phyloP scores from a whole-genome alignment of 1,284 basidiomycete species.

The Heterobasidion irregulare region DNA sequence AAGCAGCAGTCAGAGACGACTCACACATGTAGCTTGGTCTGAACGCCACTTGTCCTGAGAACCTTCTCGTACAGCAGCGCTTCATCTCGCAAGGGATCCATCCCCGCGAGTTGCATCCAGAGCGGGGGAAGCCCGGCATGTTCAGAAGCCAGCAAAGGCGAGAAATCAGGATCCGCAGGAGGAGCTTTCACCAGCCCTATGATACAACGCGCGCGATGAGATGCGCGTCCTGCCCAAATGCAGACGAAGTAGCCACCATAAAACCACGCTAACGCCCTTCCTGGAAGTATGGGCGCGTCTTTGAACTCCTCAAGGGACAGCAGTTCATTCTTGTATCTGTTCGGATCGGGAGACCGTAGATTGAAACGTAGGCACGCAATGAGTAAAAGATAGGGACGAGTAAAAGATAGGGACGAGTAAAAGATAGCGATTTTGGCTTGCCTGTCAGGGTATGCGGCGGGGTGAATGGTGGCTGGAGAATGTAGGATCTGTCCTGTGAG shows the following conservation, averaged over 20 bases:
- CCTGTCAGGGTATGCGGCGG: constrained; percentile 8
- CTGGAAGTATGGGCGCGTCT: constrained; percentile 4
- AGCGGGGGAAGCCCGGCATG: constrained; percentile 10
- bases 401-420: neutral
- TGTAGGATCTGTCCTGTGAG: constrained; percentile 10
- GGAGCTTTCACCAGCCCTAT: neutral
- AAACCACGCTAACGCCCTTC: neutral
- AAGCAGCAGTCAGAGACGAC: neutral
- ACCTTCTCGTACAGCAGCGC: constrained; percentile 11
- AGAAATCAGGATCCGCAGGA: neutral
- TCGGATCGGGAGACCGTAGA: neutral
- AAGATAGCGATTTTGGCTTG: neutral
- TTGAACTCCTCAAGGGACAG: constrained; percentile 16
- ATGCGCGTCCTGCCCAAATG: neutral
- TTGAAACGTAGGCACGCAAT: too few relatives aligned
- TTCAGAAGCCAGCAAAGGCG: neutral
- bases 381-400: too few relatives aligned
- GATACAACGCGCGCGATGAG: neutral
- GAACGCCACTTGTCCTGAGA: constrained; percentile 8
- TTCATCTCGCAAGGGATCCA: constrained; percentile 14
- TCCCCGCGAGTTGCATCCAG: constrained; percentile 9
- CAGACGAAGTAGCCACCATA: too few relatives aligned
- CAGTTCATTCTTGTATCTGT: constrained; percentile 14
- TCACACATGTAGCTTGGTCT: constrained; percentile 9
- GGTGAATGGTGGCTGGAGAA: constrained; percentile 7